Evolutionary conservation across 768 basidiomycete genomes (phyloP).

Genomic region (Rubroboletus satanas): DNA sequence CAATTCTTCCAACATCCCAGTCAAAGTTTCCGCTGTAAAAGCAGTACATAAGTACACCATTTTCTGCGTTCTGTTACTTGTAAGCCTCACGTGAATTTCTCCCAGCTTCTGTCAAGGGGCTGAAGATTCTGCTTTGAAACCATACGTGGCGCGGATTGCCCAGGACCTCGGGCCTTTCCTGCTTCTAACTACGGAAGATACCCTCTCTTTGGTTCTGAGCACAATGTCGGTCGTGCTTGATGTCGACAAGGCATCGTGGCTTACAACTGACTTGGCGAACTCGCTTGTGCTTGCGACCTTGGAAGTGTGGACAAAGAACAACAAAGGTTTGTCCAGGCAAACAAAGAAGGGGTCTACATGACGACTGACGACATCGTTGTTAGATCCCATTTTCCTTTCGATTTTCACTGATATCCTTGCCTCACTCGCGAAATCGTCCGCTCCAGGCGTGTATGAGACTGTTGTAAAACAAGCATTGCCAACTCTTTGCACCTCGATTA

Average conservation of each 20-base stretch:
- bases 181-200: conserved; percentile 76
- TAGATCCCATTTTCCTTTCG: conserved; percentile 87
- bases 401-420: conserved; percentile 79
- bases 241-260: conserved; percentile 69
- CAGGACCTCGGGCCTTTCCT: conserved; percentile 83
- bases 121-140: conserved; percentile 50
- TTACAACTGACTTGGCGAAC: conserved; percentile 60
- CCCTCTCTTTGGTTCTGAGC: conserved; percentile 83
- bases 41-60: conserved; percentile 81
- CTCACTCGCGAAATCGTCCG: conserved; percentile 59
- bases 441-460: conserved; percentile 60
- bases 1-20: conserved; percentile 65
- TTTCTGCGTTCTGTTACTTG: background rate
- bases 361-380: conserved; percentile 12
- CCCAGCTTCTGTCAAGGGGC: conserved; percentile 66
- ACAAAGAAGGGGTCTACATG: background rate
- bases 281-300: conserved; percentile 65
- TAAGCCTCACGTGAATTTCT: conserved; percentile 7
- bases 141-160: conserved; percentile 71
- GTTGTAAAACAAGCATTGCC: conserved; percentile 76
- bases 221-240: conserved; percentile 77
- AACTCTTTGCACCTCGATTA: conserved; percentile 61
- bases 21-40: conserved; percentile 92
- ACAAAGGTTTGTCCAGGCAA: conserved; percentile 54
- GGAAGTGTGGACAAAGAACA: conserved; percentile 83